These are phyloP conservation scores for Potentilla sterilis DNA, from an alignment of 306 rosid species.

Conservation along the genomic window DNA sequence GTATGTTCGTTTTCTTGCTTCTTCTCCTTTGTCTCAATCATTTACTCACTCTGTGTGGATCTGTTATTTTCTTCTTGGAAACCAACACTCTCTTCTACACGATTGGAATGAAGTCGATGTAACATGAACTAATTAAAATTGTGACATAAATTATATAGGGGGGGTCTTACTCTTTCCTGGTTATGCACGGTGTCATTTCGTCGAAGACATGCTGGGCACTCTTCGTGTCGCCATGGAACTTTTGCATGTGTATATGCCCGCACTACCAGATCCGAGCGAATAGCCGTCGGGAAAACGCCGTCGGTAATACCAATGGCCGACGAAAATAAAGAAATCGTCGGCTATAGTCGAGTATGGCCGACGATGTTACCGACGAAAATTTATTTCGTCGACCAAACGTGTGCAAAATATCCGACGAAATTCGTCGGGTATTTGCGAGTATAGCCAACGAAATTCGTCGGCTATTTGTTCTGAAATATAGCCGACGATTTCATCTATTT, in stretches of 20 bases:
- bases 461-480: no score
- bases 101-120: background rate
- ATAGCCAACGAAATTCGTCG: no score
- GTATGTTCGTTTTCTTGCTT: background rate
- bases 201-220: background rate
- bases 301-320: no score
- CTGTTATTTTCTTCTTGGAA: slow-evolving; percentile 2
- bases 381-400: no score
- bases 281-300: no score
- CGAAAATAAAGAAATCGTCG: no score
- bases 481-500: no score
- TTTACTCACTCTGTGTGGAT: background rate
- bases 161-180: background rate
- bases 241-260: background rate
- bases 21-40: background rate
- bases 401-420: no score
- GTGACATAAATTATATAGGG: background rate
- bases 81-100: background rate
- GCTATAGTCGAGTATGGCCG: no score
- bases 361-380: no score
- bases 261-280: no score
- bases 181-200: background rate
- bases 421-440: no score
- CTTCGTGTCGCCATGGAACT: background rate
- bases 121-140: background rate